These are phyloP conservation scores for Fusarium zealandicum DNA, from an alignment of 2,329 filamentous ascomycete species.

Conservation along the genomic window DNA sequence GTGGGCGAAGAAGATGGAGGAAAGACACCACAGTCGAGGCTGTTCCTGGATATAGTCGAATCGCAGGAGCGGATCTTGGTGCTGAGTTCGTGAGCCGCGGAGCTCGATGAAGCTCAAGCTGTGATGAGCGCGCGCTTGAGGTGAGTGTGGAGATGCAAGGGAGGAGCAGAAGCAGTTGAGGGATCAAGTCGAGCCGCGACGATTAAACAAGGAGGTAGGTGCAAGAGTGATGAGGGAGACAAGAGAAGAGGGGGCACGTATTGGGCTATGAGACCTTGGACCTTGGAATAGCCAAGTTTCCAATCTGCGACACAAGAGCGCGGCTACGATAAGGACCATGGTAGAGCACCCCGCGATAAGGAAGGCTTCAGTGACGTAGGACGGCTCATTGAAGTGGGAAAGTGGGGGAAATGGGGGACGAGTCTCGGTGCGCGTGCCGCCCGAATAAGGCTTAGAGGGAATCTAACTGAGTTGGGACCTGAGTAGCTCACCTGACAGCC, in stretches of 20 bases:
- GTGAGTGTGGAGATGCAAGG: conserved; percentile 5
- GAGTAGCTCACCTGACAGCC: neutral
- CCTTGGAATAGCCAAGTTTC: neutral
- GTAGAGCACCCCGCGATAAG: conserved; percentile 29
- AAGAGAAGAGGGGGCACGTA: neutral
- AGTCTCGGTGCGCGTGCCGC: conserved; percentile 29
- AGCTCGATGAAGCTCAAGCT: conserved; percentile 9
- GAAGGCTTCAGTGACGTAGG: conserved; percentile 38
- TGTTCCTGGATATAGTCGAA: neutral
- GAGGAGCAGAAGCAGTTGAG: neutral
- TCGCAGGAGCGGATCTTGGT: neutral
- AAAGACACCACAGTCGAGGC: neutral
- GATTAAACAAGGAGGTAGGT: neutral
- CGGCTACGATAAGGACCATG: conserved; percentile 40
- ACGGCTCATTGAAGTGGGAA: neutral
- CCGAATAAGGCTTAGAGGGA: no score
- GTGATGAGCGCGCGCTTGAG: conserved; percentile 10
- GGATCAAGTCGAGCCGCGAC: neutral
- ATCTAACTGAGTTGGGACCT: neutral
- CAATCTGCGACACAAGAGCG: conserved; percentile 20
- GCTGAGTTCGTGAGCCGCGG: neutral
- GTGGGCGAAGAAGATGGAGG: neutral
- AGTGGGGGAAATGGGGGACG: conserved; percentile 10
- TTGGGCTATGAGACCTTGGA: neutral
- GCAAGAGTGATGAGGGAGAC: neutral